These are phyloP conservation scores for Populus trichocarpa DNA, from an alignment of 441 rosid genomes.

Conservation along the genomic window DNA sequence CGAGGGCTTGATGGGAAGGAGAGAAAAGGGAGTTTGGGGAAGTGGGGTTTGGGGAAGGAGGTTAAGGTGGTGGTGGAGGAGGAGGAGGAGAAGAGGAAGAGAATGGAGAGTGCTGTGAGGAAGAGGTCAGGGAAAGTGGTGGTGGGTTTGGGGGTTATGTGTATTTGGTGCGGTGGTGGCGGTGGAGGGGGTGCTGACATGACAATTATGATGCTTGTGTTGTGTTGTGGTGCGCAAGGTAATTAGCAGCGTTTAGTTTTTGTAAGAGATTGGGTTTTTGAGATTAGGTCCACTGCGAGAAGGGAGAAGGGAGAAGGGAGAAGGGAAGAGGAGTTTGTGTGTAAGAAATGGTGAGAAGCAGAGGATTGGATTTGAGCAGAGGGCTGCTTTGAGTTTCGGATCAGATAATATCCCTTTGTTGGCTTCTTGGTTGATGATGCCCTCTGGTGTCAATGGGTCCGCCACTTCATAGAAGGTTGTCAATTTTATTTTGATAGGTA, in stretches of 20 bases:
- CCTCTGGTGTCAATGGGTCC: neutral
- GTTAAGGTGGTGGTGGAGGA: constrained; percentile 16
- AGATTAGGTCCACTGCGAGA: neutral
- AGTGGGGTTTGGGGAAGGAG: constrained; percentile 9
- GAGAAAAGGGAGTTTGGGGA: constrained; percentile 31
- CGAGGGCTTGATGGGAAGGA: constrained; percentile 21
- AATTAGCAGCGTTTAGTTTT: neutral
- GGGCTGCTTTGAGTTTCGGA: too few species aligned
- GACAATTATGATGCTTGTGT: neutral
- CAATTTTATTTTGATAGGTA: too few species aligned
- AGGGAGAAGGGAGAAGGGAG: neutral
- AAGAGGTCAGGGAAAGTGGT: constrained; percentile 45
- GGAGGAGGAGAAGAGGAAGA: constrained; percentile 51
- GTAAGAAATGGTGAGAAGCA: neutral
- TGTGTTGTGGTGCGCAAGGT: neutral
- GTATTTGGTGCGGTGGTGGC: constrained; percentile 8
- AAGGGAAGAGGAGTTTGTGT: neutral
- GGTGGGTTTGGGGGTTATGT: constrained; percentile 15
- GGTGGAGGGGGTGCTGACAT: constrained; percentile 25
- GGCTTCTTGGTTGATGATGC: too few species aligned
- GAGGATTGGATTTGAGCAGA: too few species aligned
- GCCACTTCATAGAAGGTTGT: too few species aligned
- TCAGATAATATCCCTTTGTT: too few species aligned
- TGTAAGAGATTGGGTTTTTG: neutral
- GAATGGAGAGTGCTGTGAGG: constrained; percentile 52